These are phyloP conservation scores for Eragrostis curvula DNA, from an alignment of 176 grass and related monocot genomes.

Conservation along the genomic window DNA sequence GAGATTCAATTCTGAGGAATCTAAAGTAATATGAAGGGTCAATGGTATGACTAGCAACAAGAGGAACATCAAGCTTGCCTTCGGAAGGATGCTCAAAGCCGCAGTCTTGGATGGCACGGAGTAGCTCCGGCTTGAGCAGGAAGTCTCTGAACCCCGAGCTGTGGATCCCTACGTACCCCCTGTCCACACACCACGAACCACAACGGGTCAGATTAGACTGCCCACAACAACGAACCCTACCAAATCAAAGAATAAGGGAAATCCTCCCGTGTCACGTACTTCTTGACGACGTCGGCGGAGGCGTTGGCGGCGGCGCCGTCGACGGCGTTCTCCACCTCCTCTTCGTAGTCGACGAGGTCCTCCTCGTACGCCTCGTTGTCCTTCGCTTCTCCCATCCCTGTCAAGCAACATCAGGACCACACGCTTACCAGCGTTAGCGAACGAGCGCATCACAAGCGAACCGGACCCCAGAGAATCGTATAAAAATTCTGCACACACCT, in stretches of 20 bases:
- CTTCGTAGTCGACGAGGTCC: constrained; percentile 79
- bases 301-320: too few species aligned
- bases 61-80: constrained; percentile 52
- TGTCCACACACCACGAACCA: constrained; percentile 8
- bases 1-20: too few species aligned
- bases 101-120: constrained; percentile 91
- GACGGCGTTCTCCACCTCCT: constrained; percentile 74
- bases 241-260: too few species aligned
- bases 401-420: not conserved
- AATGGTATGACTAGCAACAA: too few species aligned
- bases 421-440: too few species aligned
- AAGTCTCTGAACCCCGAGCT: constrained; percentile 98
- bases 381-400: constrained; percentile 78
- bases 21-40: too few species aligned
- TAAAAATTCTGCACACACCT: too few species aligned
- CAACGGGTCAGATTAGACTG: not conserved
- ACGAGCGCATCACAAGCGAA: too few species aligned
- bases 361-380: constrained; percentile 84
- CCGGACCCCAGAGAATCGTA: too few species aligned
- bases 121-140: constrained; percentile 93
- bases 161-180: constrained; percentile 98
- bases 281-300: too few species aligned
- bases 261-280: constrained; percentile 41
- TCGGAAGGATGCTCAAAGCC: constrained; percentile 99
- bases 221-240: too few species aligned